Base-by-base conservation (phyloP, 306 rosid species). In the Vicia villosa region DNA sequence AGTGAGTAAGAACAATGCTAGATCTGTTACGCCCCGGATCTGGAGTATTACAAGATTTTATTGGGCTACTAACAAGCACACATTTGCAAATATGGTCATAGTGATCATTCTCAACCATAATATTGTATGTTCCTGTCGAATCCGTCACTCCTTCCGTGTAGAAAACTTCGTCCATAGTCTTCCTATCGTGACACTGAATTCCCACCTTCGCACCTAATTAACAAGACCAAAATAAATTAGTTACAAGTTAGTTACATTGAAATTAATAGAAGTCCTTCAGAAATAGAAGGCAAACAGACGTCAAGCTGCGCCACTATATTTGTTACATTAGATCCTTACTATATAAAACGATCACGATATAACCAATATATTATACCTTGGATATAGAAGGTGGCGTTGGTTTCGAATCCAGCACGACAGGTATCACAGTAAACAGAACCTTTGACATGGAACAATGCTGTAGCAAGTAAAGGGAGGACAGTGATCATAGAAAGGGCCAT, bases 341-440 rank as follows among this genome's bases (percentile, higher is more conserved):
- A 22, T 24, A 24, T 24, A 3, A 24, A 24, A 24, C 28, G 4
- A 24, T 24, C 28, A 24, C 5, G 4, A 4, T 28, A 32, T 32
- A 34, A 34, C 10, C 2, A 1, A 6, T 34, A 1, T 34, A 2
- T 34, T 34, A 6, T 34, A 34, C 38, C 85, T 77, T 17, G 2
- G 47, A 81, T 80, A 75, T 72, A 82, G 56, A 75, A 73, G 73
- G 93, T 79, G 77, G 75, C 82, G 6, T 81, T 49, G 75, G 93
- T 88, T 81, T 91, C 97, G 41, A 88, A 88, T 8, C 97, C 97
- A 4, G 86, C 85, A 6, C 80, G 93, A 71, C 96, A 91, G 4
- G 89, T 91, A 73, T 91, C 97, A 9, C 97, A 91, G 67, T 91
- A 91, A 81, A 86, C 84, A 4, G 17, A 58, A 41, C 96, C 97